Evolutionary conservation across 805 yeast species (phyloP).

Genomic region (Zygosaccharomyces kombuchaensis): DNA sequence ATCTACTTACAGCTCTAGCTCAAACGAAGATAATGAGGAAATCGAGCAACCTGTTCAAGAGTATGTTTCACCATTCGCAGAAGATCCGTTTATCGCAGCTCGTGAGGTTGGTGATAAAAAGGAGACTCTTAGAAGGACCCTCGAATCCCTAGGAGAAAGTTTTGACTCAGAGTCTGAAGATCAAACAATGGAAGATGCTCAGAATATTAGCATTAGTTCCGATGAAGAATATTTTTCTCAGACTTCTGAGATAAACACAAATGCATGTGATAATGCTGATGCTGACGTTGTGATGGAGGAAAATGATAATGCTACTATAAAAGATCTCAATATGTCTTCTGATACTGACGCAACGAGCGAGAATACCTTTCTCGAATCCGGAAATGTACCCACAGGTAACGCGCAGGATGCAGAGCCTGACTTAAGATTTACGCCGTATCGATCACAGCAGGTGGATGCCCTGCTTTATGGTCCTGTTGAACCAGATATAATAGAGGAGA

Average conservation of each 20-base stretch:
- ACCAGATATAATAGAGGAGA: neutral
- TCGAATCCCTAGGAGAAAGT: slow-evolving; percentile 10
- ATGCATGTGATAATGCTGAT: neutral
- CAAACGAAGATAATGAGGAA: slow-evolving; percentile 18
- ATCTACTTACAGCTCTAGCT: slow-evolving; percentile 25
- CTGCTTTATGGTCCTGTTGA: neutral
- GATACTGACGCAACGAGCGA: slow-evolving; percentile 9
- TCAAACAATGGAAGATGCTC: slow-evolving; percentile 4
- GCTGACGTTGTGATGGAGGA: neutral
- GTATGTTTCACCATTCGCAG: slow-evolving; percentile 24
- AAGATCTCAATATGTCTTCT: slow-evolving; percentile 3
- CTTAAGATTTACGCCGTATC: neutral
- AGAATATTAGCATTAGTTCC: slow-evolving; percentile 2
- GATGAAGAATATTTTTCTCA: slow-evolving; percentile 1
- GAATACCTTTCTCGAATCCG: neutral
- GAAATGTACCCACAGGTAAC: neutral
- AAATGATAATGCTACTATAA: slow-evolving; percentile 2
- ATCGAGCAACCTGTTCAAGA: slow-evolving; percentile 7
- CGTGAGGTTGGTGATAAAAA: slow-evolving; percentile 3
- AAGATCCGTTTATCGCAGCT: slow-evolving; percentile 17
- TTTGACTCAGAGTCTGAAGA: slow-evolving; percentile 2
- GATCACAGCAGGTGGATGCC: too few species aligned
- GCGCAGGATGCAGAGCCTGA: neutral
- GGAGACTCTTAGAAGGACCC: slow-evolving; percentile 10
- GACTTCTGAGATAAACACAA: neutral